Base-by-base conservation (phyloP, 2,329 filamentous ascomycete genomes). In the Fusarium redolens region DNA sequence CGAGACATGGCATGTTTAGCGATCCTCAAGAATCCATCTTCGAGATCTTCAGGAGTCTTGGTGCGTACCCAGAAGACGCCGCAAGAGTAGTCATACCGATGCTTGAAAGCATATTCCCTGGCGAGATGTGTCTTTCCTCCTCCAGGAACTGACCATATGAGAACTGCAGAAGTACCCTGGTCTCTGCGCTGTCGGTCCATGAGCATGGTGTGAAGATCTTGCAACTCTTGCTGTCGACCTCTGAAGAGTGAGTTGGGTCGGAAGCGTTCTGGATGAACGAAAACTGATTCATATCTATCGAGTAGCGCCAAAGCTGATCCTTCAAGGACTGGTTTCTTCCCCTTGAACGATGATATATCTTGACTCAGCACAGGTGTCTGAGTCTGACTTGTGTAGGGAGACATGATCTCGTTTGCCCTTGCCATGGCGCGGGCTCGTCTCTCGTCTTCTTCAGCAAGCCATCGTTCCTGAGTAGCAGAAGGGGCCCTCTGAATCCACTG, bases 391-490 rank as follows among this genome's bases (percentile, higher is more conserved):
- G 77, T 64, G 50, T 74, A 78, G 15, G 79, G 77, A 3, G 75
- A 77, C 65, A 84, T 83, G 55, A 83, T 80, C 75, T 89, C 87
- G 25, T 83, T 82, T 33, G 85, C 82, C 38, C 87, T 86, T 50
- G 82, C 79, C 35, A 82, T 81, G 13, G 84, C 82, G 31, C 86
- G 81, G 22, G 82, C 81, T 11, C 82, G 77, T 40, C 83, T 84
- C 43, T 90, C 87, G 52, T 89, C 86, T 22, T 86, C 85, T 74
- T 93, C 91, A 28, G 89, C 84, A 11, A 84, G 79, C 91, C 91
- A 93, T 25, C 90, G 86, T 17, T 85, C 83, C 13, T 81, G 75
- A 51, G 92, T 88, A 12, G 88, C 83, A 4, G 82, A 78, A 3
- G 88, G 88, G 0, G 90, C 89, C 54, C 89, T 87, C 2, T 81